A percentile compares a stretch with the other conserved stretches of the same genome.
Conservation (phyloP, 768 basidiomycete species). For the Termitomyces sp. region DNA sequence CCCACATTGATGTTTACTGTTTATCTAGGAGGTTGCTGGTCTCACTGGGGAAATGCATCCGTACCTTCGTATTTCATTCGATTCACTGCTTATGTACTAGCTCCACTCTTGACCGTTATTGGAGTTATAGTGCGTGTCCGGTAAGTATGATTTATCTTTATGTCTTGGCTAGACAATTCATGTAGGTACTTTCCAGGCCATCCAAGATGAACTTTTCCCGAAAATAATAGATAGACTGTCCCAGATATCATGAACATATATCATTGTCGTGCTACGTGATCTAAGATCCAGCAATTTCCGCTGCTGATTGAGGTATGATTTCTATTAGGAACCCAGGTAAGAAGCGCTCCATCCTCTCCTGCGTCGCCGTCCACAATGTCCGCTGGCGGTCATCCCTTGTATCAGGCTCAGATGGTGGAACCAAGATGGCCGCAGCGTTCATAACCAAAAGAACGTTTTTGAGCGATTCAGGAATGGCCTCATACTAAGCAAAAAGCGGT, state of each 20-base stretch:
- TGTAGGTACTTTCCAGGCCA: slow-evolving; percentile 26
- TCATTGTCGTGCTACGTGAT: not conserved
- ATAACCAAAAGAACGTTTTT: slow-evolving; percentile 97
- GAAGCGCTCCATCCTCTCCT: slow-evolving; percentile 85
- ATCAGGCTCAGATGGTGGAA: slow-evolving; percentile 49
- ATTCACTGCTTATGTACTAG: slow-evolving; percentile 47
- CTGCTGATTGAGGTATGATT: slow-evolving; percentile 42
- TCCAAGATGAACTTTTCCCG: slow-evolving; percentile 63
- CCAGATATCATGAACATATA: not conserved
- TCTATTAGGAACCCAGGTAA: slow-evolving; percentile 84
- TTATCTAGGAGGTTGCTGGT: slow-evolving; percentile 68
- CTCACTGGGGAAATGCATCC: slow-evolving; percentile 45
- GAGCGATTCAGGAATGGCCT: slow-evolving; percentile 92
- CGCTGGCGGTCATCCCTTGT: slow-evolving; percentile 53
- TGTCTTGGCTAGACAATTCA: not conserved
- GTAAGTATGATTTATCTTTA: slow-evolving; percentile 25
- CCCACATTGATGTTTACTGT: slow-evolving; percentile 54
- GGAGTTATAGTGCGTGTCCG: slow-evolving; percentile 46
- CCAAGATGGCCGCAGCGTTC: slow-evolving; percentile 81
- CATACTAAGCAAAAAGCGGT: slow-evolving; percentile 50
- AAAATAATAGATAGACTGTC: slow-evolving; percentile 1
- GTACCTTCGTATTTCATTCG: slow-evolving; percentile 33
- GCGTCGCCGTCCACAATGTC: slow-evolving; percentile 79
- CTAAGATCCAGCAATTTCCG: slow-evolving; percentile 2
- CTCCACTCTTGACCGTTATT: slow-evolving; percentile 40